Base-by-base conservation (phyloP, 139 green algal genomes). In the Volvox reticuliferus region DNA sequence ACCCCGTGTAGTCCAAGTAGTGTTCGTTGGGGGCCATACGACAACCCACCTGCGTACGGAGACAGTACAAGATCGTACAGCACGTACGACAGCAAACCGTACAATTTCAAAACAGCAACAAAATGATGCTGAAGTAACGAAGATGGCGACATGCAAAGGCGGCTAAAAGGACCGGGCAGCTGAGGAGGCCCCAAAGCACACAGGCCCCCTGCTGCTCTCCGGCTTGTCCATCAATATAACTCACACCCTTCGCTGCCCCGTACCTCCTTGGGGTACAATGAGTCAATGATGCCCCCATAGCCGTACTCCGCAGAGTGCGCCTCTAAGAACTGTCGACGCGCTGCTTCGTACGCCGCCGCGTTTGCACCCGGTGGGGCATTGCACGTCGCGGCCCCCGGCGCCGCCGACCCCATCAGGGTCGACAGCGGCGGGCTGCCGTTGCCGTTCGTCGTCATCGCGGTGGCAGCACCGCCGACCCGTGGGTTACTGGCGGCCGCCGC, bases 1-100 rank as follows among this genome's bases (percentile, higher is more conserved):
- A 92, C 79, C 94, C 96, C 9, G 95, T 97, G 89, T 97, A 97
- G 82, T 97, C 96, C 75, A 98, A 36, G 94, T 98, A 98, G 92
- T 97, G 95, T 91, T 97, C 91, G 14, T 92, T 84, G 30, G 88
- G 79, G 12, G 87, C 37, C 94, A 97, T 95, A 84, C 95, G 95
- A 61, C 79, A 86, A 26, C 93, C 95, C 6, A 96, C 93, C 91
- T 94, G 78, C n/a, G n/a, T 28, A 73, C 2, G 21, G 65, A 19
- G 62, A 28, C 65, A 12, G 65, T 2, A 55, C 44, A 55, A 55
- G 5, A 55, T 9, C 5, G 9, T 55, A 14, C 44, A 55, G 44
- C 9, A 55, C 44, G 44, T 55, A 55, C 44, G 44, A 55, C 44
- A 55, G 5, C 44, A 55, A 55, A 55, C 44, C 44, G 5, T 55